Evolutionary conservation across 345 rosid genomes (phyloP), one percentile per base, ranked within the genome.

Genomic region (Salix arbutifolia): DNA sequence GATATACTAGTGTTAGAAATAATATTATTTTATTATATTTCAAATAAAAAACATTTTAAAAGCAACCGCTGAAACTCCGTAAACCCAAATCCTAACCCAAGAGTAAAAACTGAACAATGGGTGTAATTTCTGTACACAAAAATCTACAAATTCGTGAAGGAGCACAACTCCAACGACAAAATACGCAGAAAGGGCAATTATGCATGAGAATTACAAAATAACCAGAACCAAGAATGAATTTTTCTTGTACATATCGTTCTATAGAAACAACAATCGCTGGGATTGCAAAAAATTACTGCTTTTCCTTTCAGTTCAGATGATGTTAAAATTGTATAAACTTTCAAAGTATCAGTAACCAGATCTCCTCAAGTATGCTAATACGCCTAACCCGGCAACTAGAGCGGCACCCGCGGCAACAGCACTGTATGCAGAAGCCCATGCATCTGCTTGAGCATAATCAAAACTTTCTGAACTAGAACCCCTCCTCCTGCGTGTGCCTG

Each of bases 391-490:
- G 77, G 98, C 97, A 68, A 87, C 88, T 30, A 96, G 82, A 30
- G 97, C 96, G 26, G 99, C 99, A 52, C 99, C 96, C 0, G 99
- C 99, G 1, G 98, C 99, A 38, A 90, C 93, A 10, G 91, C 86
- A 69, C 97, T 88, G 81, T 88, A 94, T 4, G 98, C 97, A 21
- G 97, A 75, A 72, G 94, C 91, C 98, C 99, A 91, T 11, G 98
- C 97, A 79, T 91, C 97, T 31, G 85, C 28, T 38, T 88, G 85
- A 30, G 78, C 94, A 56, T 89, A 89, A 56, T 89, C 96, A 79
- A 84, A 33, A 72, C 84, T 82, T 79, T 86, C 93, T 53, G 90
- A 77, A 69, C 65, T 79, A 53, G 85, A 46, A 46, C 87, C 89
- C 76, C 77, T 82, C 68, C 90, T 78, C 73, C 74, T 74, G 23